Base-by-base conservation (phyloP, 495 filamentous ascomycete species). In the Pseudevernia furfuracea region DNA sequence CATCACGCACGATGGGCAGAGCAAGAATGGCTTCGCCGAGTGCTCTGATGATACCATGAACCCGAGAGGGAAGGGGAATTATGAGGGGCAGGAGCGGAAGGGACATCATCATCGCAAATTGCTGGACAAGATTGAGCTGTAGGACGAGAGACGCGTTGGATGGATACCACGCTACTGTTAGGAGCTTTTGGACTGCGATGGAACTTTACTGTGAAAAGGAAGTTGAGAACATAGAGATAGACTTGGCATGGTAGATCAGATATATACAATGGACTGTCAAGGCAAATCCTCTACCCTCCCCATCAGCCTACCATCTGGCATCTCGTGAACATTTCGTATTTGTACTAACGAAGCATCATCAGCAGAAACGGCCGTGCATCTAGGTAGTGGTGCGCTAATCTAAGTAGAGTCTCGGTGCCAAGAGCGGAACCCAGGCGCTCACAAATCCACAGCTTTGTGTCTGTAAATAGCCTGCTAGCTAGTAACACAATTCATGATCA, bases 1-100 rank as follows among this genome's bases (percentile, higher is more conserved):
- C 23, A 62, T 72, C 30, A 72, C 68, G 21, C 68, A 70, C 41
- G 61, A 69, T 52, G 67, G 65, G 23, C 61, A 63, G 48, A 63
- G n/a, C 23, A 64, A 62, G 62, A 67, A 70, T 48, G 66, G 68
- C 15, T 71, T 70, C 43, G 65, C 63, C 10, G 62, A 63, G 37
- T 70, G 70, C 32, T 66, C 66, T 36, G 68, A 71, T 57, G 64
- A 68, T 61, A 64, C 60, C 1, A 56, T 71, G 36, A 59, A 59
- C 25, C 30, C 41, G 57, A 21, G 57, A 17, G 57, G 57, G 8
- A 59, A 59, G 34, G 57, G 57, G 2, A 46, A 48, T 10, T 48
- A 48, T 11, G 44, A 48, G n/a, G 44, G 8, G 12, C 44, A 25
- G n/a, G 44, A 23, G 21, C 21, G 10, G n/a, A 48, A 48, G n/a